phyloP scores from a whole-genome alignment of 495 filamentous ascomycete genomes.

The Glonium stellatum region DNA sequence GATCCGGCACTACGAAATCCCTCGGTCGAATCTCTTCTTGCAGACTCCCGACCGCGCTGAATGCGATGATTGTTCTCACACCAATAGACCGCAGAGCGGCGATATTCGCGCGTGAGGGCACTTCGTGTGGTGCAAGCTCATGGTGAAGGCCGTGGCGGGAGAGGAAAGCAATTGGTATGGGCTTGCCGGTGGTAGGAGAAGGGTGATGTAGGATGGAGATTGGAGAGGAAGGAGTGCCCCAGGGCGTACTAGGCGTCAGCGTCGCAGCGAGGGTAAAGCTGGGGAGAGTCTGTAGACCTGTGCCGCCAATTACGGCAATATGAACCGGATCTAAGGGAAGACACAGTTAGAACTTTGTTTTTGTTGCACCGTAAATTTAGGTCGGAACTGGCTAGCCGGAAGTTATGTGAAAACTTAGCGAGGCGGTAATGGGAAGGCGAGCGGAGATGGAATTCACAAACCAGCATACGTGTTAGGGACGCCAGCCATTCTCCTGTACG shows the following conservation, averaged over 20 bases:
- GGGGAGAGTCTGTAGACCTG: slow-evolving; percentile 67
- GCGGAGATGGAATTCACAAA: slow-evolving; percentile 2
- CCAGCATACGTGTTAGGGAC: slow-evolving; percentile 24
- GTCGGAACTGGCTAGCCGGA: background rate
- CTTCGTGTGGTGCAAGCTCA: slow-evolving; percentile 84
- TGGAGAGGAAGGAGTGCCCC: slow-evolving; percentile 84
- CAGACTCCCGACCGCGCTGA: slow-evolving; percentile 90
- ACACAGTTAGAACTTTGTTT: background rate
- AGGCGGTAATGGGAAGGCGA: background rate
- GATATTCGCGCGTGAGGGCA: slow-evolving; percentile 87
- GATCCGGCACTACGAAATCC: slow-evolving; percentile 93
- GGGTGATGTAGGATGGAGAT: slow-evolving; percentile 83
- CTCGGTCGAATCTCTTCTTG: slow-evolving; percentile 85
- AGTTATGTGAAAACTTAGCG: background rate
- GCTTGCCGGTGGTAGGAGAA: slow-evolving; percentile 47
- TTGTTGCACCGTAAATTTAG: no score
- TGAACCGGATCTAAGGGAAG: slow-evolving; percentile 57
- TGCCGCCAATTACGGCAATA: slow-evolving; percentile 96
- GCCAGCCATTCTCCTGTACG: slow-evolving; percentile 23
- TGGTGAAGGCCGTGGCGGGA: slow-evolving; percentile 86
- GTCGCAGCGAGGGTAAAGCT: slow-evolving; percentile 74
- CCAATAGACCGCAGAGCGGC: slow-evolving; percentile 85
- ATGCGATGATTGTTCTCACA: slow-evolving; percentile 83
- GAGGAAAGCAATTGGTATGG: slow-evolving; percentile 81
- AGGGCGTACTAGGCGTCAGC: slow-evolving; percentile 70